Evolutionary conservation across 441 rosid species (phyloP).

Genomic region (Raphanus hybrid): DNA sequence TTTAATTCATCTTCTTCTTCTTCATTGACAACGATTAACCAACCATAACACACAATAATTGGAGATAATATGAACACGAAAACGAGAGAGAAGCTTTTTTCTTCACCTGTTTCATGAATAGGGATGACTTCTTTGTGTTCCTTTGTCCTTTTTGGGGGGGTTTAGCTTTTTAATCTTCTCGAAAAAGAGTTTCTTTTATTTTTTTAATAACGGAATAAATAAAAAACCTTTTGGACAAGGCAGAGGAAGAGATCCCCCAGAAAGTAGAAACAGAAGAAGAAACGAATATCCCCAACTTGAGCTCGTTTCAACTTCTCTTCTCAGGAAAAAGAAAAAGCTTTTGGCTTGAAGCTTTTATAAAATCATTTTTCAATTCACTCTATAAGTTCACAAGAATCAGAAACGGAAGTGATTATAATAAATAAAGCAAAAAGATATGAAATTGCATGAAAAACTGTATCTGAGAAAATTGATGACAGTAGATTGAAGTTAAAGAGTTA

Average conservation of each 20-base stretch:
- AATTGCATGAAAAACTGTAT: conserved; percentile 4
- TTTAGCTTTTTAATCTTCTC: background rate
- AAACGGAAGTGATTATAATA: conserved; percentile 49
- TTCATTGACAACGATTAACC: background rate
- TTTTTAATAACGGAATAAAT: background rate
- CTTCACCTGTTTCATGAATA: conserved; percentile 38
- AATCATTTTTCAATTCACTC: background rate
- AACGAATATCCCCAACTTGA: conserved; percentile 40
- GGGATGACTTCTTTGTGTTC: background rate
- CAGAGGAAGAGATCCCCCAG: background rate
- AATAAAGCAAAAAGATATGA: background rate
- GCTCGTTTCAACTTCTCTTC: conserved; percentile 23
- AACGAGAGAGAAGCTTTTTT: conserved; percentile 4
- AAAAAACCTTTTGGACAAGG: conserved; percentile 26
- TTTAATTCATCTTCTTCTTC: background rate
- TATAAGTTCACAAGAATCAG: background rate
- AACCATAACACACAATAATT: background rate
- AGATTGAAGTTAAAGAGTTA: conserved; percentile 12
- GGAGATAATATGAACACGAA: background rate
- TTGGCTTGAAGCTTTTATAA: background rate
- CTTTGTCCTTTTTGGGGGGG: background rate
- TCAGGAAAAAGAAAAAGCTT: background rate
- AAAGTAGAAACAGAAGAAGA: conserved; percentile 19
- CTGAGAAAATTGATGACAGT: conserved; percentile 20
- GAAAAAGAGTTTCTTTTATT: background rate